Evolutionary conservation across 768 basidiomycete species (phyloP), one percentile per base, ranked within the genome.

Genomic region (Mrakia hoshinonis): DNA sequence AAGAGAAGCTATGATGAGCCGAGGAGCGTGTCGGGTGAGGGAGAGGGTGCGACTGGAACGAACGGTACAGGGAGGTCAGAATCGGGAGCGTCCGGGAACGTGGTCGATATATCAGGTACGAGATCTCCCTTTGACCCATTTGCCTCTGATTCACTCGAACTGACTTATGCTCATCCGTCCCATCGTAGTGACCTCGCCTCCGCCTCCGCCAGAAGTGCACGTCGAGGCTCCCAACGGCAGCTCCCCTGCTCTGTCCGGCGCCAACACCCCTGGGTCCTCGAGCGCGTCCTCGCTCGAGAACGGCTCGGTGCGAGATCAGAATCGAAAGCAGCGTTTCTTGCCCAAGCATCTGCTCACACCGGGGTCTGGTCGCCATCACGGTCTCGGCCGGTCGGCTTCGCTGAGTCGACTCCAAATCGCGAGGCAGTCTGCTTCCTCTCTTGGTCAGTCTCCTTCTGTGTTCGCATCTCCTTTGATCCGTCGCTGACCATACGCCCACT

Each of bases 321-420:
- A 71, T 6, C 54, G 51, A 20, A 67, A 67, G 24, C 64, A 65
- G 34, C 18, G 65, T n/a, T 72, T 72, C 65, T 31, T 72, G 0
- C 70, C 70, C 18, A 65, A 65, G n/a, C 70, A 72, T 29, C 63
- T 72, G n/a, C 48, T 46, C 15, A 26, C 63, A 22, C 55, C 52
- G 22, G 55, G 49, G n/a, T 36, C 38, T 2, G 47, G 58, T 54
- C 15, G 46, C 1, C 31, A 55, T 4, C 55, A 51, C 10, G 60
- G 66, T 18, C 48, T 72, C 4, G 66, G 65, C 4, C 55, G 70
- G 52, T 67, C 70, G 20, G 65, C 70, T 34, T 72, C 70, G 55
- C 26, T 72, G 24, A 72, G 65, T 36, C 66, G 65, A 43, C 29
- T 68, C 6, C 67, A 68, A 22, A 58, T 67, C 12, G n/a, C 66